Evolutionary conservation across 306 rosid species (phyloP), one percentile per base, ranked within the genome.

Genomic region (Delonix regia): DNA sequence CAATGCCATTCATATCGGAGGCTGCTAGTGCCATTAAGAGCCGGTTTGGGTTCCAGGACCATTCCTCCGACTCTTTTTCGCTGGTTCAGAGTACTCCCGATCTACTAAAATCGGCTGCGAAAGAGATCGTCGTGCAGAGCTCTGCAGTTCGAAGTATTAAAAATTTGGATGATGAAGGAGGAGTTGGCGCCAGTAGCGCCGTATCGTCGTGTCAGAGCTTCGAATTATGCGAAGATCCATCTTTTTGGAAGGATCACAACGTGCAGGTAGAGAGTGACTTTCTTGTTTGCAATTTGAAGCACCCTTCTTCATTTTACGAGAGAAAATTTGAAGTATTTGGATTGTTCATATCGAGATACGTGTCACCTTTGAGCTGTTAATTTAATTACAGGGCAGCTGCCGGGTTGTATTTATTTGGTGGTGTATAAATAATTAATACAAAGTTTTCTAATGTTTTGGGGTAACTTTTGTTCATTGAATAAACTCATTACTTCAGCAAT

Each of bases 211-310:
- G 71, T 69, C 94, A 85, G 64, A 87, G 89, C 83, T 95, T 93
- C 59, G 99, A 95, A 86, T 48, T 95, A 30, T 36, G 8, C 3
- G 98, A 95, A 38, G 99, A 95, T 52, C 98, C 99, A 16, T 86
- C 98, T 33, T 95, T 95, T 83, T 95, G 99, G 99, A 91, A 88
- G 82, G 99, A 95, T 71, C 97, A 93, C 81, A 95, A 93, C 74
- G 99, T 95, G 38, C 99, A 95, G 98, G 99, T 95, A 85, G 3
- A 33, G 61, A 11, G 6, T 38, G 55, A 7, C 7, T 10, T 33
- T 62, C 44, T 33, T 63, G 7, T 36, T 33, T 34, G 24, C 19
- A 16, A 15, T 69, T 22, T 12, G 10, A 25, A 45, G 42, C 9
- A 51, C 48, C 18, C 28, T 45, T 27, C 5, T 69, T 34, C 2